These are phyloP conservation scores for Claviceps cyperi DNA, from an alignment of 2,329 filamentous ascomycete genomes.

Conservation along the genomic window DNA sequence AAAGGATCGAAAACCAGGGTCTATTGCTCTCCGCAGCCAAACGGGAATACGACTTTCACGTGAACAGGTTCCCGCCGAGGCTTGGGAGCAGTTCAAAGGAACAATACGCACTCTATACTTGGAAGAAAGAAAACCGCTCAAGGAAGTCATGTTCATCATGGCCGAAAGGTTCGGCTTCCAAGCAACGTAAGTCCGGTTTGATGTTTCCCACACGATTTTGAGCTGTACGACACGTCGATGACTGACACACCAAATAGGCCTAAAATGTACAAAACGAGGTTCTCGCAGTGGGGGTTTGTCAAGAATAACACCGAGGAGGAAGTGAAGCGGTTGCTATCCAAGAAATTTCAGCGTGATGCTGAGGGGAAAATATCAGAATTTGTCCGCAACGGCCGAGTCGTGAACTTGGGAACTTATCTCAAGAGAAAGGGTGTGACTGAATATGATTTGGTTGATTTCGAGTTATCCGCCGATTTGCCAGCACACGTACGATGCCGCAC, in stretches of 20 bases:
- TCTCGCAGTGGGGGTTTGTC: slow-evolving; percentile 39
- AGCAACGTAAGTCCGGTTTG: slow-evolving; percentile 27
- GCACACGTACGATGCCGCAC: slow-evolving; percentile 30
- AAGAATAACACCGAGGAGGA: slow-evolving; percentile 42
- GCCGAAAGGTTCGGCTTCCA: slow-evolving; percentile 32
- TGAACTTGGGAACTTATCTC: slow-evolving; percentile 36
- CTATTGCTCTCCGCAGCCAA: slow-evolving; percentile 16
- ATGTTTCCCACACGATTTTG: too few relatives aligned
- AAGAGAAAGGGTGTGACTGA: slow-evolving; percentile 39
- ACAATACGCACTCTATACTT: slow-evolving; percentile 32
- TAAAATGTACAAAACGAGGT: slow-evolving; percentile 42
- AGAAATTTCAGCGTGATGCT: slow-evolving; percentile 38
- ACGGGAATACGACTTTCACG: slow-evolving; percentile 22
- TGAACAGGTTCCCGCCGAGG: slow-evolving; percentile 29
- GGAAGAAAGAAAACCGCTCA: slow-evolving; percentile 34
- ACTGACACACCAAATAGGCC: slow-evolving; percentile 22
- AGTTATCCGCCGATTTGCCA: slow-evolving; percentile 26
- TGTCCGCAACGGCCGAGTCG: slow-evolving; percentile 35
- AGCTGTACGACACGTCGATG: slow-evolving; percentile 5
- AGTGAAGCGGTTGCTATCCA: slow-evolving; percentile 33
- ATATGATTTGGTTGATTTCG: slow-evolving; percentile 34
- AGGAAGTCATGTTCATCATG: slow-evolving; percentile 37
- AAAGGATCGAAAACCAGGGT: slow-evolving; percentile 17
- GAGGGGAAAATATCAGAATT: slow-evolving; percentile 39
- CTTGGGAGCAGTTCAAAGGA: slow-evolving; percentile 33